Percentiles rank a stretch among this genome's conserved stretches.
Evolutionary conservation across 2,329 filamentous ascomycete genomes (phyloP).

Genomic region (Fusarium globosum): DNA sequence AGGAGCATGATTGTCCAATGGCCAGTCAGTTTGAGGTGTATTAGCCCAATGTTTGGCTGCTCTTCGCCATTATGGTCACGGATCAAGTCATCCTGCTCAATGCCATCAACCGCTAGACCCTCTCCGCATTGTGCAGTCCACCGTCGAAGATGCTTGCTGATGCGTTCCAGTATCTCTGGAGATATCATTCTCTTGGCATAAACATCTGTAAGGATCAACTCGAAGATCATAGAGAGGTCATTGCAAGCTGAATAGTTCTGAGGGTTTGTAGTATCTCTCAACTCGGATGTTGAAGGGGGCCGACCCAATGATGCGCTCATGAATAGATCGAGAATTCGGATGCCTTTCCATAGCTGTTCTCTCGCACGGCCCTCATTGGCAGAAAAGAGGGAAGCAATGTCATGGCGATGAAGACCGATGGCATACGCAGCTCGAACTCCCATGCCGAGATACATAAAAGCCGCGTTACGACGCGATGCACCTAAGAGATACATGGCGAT

Average conservation of each 20-base stretch:
- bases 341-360: conserved; percentile 50
- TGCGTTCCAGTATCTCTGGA: conserved; percentile 43
- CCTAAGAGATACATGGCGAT: conserved; percentile 53
- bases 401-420: conserved; percentile 47
- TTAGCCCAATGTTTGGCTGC: conserved; percentile 40
- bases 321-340: conserved; percentile 50
- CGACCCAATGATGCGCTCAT: conserved; percentile 50
- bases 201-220: conserved; percentile 50
- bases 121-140: conserved; percentile 38
- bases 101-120: conserved; percentile 35
- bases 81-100: conserved; percentile 35
- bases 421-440: conserved; percentile 53
- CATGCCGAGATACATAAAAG: conserved; percentile 53
- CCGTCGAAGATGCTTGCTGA: conserved; percentile 39
- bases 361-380: conserved; percentile 39
- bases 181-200: conserved; percentile 50
- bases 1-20: conserved; percentile 54
- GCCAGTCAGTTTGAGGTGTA: conserved; percentile 51
- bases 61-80: conserved; percentile 24
- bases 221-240: conserved; percentile 52
- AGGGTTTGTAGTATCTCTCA: conserved; percentile 39
- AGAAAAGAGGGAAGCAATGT: conserved; percentile 46
- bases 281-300: conserved; percentile 48
- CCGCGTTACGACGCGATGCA: conserved; percentile 51
- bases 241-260: conserved; percentile 44